phyloP scores from a whole-genome alignment of 257 asterid genomes.

The Scutellaria galericulata region DNA sequence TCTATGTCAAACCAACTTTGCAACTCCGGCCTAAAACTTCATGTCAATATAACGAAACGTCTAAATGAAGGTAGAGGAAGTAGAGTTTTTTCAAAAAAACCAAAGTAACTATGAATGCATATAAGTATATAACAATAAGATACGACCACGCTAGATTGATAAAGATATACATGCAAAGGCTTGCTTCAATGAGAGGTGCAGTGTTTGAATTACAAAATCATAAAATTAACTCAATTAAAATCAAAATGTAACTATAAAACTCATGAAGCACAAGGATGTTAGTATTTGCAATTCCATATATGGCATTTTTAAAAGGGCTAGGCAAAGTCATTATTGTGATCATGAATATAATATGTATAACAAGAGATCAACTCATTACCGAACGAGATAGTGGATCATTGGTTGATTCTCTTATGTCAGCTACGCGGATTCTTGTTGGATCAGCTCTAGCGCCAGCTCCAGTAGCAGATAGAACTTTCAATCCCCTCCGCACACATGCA shows the following conservation, averaged over 20 bases:
- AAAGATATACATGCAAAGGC: not conserved
- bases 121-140: not conserved
- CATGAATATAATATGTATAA: constrained; percentile 19
- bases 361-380: constrained; percentile 50
- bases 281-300: not conserved
- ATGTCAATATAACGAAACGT: not conserved
- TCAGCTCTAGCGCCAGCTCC: constrained; percentile 99
- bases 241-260: not conserved
- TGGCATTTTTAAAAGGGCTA: not conserved
- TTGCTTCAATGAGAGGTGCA: constrained; percentile 12
- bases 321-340: not conserved
- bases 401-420: constrained; percentile 92
- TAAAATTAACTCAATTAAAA: not conserved
- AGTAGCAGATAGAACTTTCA: constrained; percentile 92
- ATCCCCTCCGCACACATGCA: constrained; percentile 89
- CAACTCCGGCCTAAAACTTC: not conserved
- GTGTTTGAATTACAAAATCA: not conserved
- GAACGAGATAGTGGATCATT: constrained; percentile 96
- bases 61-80: not conserved
- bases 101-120: not conserved
- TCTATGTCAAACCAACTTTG: constrained; percentile 9
- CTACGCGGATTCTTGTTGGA: constrained; percentile 95
- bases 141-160: constrained; percentile 8
- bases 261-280: constrained; percentile 16
- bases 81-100: not conserved